These are phyloP conservation scores for Torulaspora gathmanii DNA, from an alignment of 805 yeast species.

Conservation along the genomic window DNA sequence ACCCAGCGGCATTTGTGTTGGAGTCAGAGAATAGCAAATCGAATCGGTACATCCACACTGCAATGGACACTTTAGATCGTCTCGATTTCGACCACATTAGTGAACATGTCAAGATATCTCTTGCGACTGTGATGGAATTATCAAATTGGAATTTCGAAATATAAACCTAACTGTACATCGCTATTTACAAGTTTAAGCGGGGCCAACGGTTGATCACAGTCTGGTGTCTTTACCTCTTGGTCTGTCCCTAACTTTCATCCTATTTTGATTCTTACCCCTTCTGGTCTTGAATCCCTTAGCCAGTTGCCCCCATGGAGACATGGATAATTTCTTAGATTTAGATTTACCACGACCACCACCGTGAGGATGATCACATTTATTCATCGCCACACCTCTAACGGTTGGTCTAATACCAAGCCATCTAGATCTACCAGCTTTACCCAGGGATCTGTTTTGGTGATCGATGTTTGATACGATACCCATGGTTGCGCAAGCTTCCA, in stretches of 20 bases:
- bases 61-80: slow-evolving; percentile 74
- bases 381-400: slow-evolving; percentile 98
- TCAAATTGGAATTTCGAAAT: slow-evolving; percentile 30
- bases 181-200: slow-evolving; percentile 12
- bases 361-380: slow-evolving; percentile 94
- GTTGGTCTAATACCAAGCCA: slow-evolving; percentile 90
- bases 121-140: slow-evolving; percentile 72
- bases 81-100: slow-evolving; percentile 72
- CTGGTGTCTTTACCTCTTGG: slow-evolving; percentile 62
- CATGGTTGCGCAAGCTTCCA: slow-evolving; percentile 87
- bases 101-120: slow-evolving; percentile 73
- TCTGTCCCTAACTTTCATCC: slow-evolving; percentile 83
- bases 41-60: slow-evolving; percentile 70
- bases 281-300: slow-evolving; percentile 94
- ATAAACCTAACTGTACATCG: slow-evolving; percentile 2
- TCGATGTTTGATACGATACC: slow-evolving; percentile 92
- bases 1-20: slow-evolving; percentile 75
- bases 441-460: slow-evolving; percentile 82
- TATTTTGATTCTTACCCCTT: slow-evolving; percentile 79
- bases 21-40: slow-evolving; percentile 66
- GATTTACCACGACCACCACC: slow-evolving; percentile 99
- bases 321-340: slow-evolving; percentile 89
- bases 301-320: slow-evolving; percentile 93
- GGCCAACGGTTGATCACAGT: slow-evolving; percentile 4
- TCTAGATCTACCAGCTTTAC: slow-evolving; percentile 95